Evolutionary conservation across 1,284 basidiomycete genomes (phyloP).

Genomic region (Papiliotrema flavescens): DNA sequence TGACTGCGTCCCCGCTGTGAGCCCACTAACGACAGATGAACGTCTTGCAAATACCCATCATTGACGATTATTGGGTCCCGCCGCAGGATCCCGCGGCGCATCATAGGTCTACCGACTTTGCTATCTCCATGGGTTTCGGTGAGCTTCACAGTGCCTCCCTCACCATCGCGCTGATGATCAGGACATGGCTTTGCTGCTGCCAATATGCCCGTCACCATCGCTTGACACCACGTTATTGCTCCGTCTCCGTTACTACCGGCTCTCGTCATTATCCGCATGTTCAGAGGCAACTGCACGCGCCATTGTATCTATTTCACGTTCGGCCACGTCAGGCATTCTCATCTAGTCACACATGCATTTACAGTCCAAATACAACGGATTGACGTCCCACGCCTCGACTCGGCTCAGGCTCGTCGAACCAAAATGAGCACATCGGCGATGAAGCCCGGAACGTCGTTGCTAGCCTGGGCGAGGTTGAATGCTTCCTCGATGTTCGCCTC

Average conservation of each 20-base stretch:
- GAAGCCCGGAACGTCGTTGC: constrained; percentile 67
- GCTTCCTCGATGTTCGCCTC: constrained; percentile 60
- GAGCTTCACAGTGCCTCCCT: constrained; percentile 3
- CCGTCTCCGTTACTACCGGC: too few relatives aligned
- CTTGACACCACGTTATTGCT: background rate
- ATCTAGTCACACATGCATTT: background rate
- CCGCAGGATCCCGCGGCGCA: constrained; percentile 49
- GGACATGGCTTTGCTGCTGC: constrained; percentile 16
- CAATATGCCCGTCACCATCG: background rate
- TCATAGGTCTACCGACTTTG: constrained; percentile 44
- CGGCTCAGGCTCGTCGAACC: background rate
- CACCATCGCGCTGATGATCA: constrained; percentile 2
- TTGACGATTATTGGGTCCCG: constrained; percentile 76
- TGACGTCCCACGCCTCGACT: background rate
- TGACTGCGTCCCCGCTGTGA: background rate
- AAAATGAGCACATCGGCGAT: constrained; percentile 61
- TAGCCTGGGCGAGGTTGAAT: constrained; percentile 60
- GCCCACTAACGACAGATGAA: constrained; percentile 57
- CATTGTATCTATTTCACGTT: background rate
- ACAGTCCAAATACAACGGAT: background rate
- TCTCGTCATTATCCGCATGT: too few relatives aligned
- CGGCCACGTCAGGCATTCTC: background rate
- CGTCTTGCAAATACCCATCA: constrained; percentile 85
- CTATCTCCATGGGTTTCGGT: constrained; percentile 45
- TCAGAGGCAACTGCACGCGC: background rate